Conservation (phyloP, 2,329 filamentous ascomycete species). For the Beauveria australis region DNA sequence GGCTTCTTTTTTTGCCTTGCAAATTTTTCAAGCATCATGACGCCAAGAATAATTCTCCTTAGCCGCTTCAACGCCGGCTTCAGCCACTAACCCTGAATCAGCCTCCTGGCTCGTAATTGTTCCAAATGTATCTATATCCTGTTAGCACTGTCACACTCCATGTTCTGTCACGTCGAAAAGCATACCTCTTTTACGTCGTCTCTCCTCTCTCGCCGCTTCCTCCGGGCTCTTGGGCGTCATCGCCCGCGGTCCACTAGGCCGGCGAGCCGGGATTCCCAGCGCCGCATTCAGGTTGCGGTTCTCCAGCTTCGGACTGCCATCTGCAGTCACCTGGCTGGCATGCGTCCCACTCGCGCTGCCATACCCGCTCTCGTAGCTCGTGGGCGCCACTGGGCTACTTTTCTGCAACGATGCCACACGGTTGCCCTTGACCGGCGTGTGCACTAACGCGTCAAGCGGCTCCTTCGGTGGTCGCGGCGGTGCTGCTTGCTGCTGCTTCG, state of each 20-base stretch:
- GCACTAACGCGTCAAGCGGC: constrained; percentile 37
- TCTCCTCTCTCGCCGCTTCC: constrained; percentile 37
- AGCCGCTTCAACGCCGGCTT: not conserved
- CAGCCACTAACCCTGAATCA: constrained; percentile 25
- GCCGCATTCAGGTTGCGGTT: constrained; percentile 50
- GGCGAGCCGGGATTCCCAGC: constrained; percentile 41
- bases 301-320: constrained; percentile 45
- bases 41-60: not conserved
- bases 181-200: constrained; percentile 51
- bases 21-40: not conserved
- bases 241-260: constrained; percentile 50
- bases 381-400: constrained; percentile 47
- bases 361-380: constrained; percentile 47
- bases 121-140: constrained; percentile 42
- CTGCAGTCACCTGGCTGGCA: constrained; percentile 39
- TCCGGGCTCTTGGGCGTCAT: constrained; percentile 52
- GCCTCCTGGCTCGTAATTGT: constrained; percentile 43
- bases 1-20: not conserved
- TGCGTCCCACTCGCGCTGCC: constrained; percentile 39
- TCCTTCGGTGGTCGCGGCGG: constrained; percentile 58
- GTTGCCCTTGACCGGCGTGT: constrained; percentile 38
- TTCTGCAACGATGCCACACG: constrained; percentile 45
- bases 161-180: not conserved
- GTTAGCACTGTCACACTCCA: constrained; percentile 11
- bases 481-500: constrained; percentile 26